Evolutionary conservation across 2,329 filamentous ascomycete genomes (phyloP).

Genomic region (Aspergillus texensis): DNA sequence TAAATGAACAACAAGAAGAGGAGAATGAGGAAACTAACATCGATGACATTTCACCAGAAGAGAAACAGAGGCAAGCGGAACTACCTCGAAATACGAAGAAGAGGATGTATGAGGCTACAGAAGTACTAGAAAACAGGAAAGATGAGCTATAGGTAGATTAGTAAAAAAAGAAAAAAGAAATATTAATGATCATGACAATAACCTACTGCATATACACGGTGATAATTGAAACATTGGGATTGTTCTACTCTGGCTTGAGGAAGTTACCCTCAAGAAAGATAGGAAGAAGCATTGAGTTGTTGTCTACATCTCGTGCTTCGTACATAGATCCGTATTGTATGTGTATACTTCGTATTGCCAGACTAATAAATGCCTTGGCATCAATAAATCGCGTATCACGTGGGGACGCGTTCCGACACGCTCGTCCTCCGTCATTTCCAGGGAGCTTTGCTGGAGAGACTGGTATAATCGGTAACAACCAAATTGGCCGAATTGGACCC

Average conservation of each 20-base stretch:
- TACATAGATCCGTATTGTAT: background rate
- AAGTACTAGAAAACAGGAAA: slow-evolving; percentile 34
- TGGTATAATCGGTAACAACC: background rate
- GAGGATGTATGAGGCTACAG: slow-evolving; percentile 50
- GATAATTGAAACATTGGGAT: background rate
- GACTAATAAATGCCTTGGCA: slow-evolving; percentile 6
- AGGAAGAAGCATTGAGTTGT: background rate
- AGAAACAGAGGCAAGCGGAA: slow-evolving; percentile 39
- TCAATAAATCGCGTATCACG: slow-evolving; percentile 37
- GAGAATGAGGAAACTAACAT: slow-evolving; percentile 31
- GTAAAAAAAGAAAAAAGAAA: background rate
- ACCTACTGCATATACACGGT: background rate
- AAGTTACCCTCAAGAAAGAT: background rate
- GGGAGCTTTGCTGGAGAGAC: background rate
- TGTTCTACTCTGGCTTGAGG: background rate
- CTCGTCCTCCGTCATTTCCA: slow-evolving; percentile 4
- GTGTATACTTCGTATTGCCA: background rate
- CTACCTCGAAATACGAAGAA: slow-evolving; percentile 51
- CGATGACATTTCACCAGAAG: slow-evolving; percentile 40
- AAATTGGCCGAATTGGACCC: slow-evolving; percentile 10
- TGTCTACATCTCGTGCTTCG: background rate
- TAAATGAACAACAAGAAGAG: slow-evolving; percentile 26
- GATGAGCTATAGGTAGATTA: slow-evolving; percentile 40
- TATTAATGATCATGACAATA: background rate
- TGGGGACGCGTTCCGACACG: slow-evolving; percentile 36